Evolutionary conservation across 2,329 filamentous ascomycete species (phyloP).

Genomic region (Calonectria montana): DNA sequence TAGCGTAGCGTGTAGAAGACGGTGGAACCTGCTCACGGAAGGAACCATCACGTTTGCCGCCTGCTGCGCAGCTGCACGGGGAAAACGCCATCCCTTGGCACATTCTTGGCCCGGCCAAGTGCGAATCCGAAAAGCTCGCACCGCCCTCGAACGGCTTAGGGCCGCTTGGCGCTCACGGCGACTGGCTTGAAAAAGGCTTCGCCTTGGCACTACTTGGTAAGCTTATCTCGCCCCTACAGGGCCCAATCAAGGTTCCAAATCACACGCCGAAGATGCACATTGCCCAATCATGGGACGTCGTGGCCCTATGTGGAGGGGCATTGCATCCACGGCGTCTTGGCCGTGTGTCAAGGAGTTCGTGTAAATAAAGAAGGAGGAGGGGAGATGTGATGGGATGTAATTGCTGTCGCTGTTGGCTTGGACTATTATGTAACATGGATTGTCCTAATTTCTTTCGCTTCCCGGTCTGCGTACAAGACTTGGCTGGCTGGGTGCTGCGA

Average conservation of each 20-base stretch:
- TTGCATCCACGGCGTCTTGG: slow-evolving; percentile 23
- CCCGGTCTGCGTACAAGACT: not conserved
- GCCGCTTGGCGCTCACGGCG: not conserved
- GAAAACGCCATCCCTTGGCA: slow-evolving; percentile 17
- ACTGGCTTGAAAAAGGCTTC: slow-evolving; percentile 37
- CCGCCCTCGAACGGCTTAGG: slow-evolving; percentile 31
- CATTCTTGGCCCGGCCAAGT: slow-evolving; percentile 24
- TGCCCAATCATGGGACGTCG: slow-evolving; percentile 24
- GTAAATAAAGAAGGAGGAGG: not conserved
- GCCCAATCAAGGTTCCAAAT: slow-evolving; percentile 24
- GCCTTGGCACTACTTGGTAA: slow-evolving; percentile 31
- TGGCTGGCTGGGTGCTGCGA: not conserved
- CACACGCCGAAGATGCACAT: not conserved
- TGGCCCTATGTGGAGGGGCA: not conserved
- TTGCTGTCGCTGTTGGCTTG: not conserved
- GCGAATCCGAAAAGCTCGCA: not conserved
- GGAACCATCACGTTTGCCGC: slow-evolving; percentile 9
- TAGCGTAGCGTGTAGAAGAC: not conserved
- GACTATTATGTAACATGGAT: not conserved
- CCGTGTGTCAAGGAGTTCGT: slow-evolving; percentile 8
- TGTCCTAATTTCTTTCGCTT: not conserved
- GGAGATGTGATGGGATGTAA: not conserved
- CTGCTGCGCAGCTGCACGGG: slow-evolving; percentile 3
- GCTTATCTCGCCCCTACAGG: slow-evolving; percentile 36
- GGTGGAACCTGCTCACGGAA: slow-evolving; percentile 7